phyloP scores from a whole-genome alignment of 352 stramenopile genomes.

The Globisporangium parvum region DNA sequence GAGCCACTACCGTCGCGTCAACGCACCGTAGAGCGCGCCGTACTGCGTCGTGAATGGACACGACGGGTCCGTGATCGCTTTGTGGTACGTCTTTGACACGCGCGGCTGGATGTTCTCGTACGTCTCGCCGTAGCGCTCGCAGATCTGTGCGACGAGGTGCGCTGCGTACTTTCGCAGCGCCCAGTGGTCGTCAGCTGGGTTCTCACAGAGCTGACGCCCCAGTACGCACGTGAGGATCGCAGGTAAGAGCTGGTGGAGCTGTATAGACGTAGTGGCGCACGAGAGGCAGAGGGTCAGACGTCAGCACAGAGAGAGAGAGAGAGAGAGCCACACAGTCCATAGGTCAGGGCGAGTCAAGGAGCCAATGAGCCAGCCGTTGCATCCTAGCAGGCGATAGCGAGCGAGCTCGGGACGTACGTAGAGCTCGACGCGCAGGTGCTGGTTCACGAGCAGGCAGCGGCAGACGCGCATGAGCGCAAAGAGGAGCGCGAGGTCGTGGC shows the following conservation, averaged over 20 bases:
- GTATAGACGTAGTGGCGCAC: background rate
- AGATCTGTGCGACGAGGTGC: conserved; percentile 80
- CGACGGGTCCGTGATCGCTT: conserved; percentile 71
- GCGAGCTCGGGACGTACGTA: conserved; percentile 60
- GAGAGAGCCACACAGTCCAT: no score
- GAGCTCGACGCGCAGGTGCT: conserved; percentile 90
- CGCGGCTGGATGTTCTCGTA: conserved; percentile 91
- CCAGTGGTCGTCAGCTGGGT: conserved; percentile 87
- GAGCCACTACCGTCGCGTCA: background rate
- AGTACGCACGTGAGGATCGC: conserved; percentile 92
- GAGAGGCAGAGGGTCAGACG: background rate
- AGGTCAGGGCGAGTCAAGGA: background rate
- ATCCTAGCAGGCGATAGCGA: background rate
- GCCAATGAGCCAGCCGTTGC: background rate
- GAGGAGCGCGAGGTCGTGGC: conserved; percentile 68
- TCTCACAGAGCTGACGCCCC: conserved; percentile 85
- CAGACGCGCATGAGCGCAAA: conserved; percentile 87
- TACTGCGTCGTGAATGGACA: conserved; percentile 88
- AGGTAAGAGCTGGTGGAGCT: conserved; percentile 92
- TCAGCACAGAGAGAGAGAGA: no score
- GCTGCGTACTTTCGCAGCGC: conserved; percentile 82
- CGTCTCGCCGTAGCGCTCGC: conserved; percentile 79
- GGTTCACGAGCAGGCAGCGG: conserved; percentile 88
- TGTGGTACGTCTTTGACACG: conserved; percentile 89
- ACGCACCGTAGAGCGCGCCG: conserved; percentile 85